Conservation (phyloP, 108 stramenopile species). For the Pelagomonas calceolata region DNA sequence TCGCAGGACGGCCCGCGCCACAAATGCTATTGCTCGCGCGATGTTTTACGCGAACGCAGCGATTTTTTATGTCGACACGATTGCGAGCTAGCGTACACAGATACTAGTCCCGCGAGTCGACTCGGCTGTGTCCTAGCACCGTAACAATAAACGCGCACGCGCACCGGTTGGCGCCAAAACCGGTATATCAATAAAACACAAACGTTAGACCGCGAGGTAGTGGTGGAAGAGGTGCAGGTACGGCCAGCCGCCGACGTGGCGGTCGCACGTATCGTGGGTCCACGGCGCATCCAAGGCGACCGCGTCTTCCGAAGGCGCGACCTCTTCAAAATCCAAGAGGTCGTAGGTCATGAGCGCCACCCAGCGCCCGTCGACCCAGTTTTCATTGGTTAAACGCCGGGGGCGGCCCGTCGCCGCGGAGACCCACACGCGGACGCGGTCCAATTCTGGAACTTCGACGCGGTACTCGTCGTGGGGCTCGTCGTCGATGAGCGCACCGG, state of each 20-base stretch:
- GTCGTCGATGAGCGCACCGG: not conserved
- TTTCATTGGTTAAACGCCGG: not conserved
- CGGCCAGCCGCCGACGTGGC: not conserved
- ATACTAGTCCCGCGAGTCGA: no score
- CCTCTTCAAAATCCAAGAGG: not conserved
- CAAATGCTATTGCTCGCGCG: no score
- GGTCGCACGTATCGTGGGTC: not conserved
- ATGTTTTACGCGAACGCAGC: no score
- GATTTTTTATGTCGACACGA: no score
- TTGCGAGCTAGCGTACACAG: no score
- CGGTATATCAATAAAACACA: no score
- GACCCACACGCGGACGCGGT: not conserved
- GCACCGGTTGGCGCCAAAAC: no score
- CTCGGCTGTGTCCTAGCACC: no score
- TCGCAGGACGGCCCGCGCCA: no score
- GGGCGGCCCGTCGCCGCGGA: not conserved
- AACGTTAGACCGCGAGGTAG: not conserved
- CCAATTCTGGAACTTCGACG: not conserved
- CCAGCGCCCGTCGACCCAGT: not conserved
- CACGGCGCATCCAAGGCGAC: not conserved
- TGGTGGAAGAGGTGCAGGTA: slow-evolving; percentile 2
- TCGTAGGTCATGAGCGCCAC: not conserved
- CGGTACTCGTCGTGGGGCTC: not conserved
- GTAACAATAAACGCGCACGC: no score
- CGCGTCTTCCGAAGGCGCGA: not conserved